Evolutionary conservation across 805 yeast genomes (phyloP).

Genomic region (Ogataea parapolymorpha): DNA sequence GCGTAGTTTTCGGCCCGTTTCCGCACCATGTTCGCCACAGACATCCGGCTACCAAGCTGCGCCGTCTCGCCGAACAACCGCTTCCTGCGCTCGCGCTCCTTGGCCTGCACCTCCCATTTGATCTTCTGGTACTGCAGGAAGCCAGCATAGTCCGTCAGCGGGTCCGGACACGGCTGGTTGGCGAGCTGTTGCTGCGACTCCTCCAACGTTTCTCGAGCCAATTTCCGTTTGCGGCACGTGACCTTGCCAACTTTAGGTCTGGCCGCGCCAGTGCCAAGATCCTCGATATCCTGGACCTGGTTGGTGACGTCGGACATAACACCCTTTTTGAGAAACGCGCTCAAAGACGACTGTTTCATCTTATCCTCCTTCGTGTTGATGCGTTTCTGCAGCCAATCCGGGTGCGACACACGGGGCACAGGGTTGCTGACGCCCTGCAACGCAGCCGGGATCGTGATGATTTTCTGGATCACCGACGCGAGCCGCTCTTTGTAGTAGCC

Average conservation of each 20-base stretch:
- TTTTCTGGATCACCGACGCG: constrained; percentile 90
- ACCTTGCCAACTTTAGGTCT: constrained; percentile 43
- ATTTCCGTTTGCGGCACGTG: constrained; percentile 44
- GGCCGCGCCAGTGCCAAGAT: constrained; percentile 43
- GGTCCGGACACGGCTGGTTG: constrained; percentile 59
- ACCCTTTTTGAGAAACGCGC: constrained; percentile 51
- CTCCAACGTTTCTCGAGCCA: constrained; percentile 38
- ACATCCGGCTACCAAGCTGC: constrained; percentile 46
- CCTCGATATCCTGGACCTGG: constrained; percentile 69
- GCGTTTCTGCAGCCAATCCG: constrained; percentile 81
- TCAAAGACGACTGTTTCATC: constrained; percentile 66
- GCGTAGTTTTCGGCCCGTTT: constrained; percentile 78
- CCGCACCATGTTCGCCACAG: constrained; percentile 67
- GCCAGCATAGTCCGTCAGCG: constrained; percentile 61
- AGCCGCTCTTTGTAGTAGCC: constrained; percentile 84
- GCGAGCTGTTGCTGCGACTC: constrained; percentile 43
- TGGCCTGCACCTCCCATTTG: constrained; percentile 83
- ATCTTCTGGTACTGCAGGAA: constrained; percentile 74
- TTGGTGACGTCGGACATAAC: constrained; percentile 33
- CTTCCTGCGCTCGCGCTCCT: constrained; percentile 65
- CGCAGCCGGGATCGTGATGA: constrained; percentile 96
- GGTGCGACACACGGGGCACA: constrained; percentile 90
- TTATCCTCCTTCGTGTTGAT: constrained; percentile 61
- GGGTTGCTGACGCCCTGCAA: constrained; percentile 85
- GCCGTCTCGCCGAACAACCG: constrained; percentile 70